Conservation (phyloP, 1,284 basidiomycete genomes). For the Heterobasidion annosum region DNA sequence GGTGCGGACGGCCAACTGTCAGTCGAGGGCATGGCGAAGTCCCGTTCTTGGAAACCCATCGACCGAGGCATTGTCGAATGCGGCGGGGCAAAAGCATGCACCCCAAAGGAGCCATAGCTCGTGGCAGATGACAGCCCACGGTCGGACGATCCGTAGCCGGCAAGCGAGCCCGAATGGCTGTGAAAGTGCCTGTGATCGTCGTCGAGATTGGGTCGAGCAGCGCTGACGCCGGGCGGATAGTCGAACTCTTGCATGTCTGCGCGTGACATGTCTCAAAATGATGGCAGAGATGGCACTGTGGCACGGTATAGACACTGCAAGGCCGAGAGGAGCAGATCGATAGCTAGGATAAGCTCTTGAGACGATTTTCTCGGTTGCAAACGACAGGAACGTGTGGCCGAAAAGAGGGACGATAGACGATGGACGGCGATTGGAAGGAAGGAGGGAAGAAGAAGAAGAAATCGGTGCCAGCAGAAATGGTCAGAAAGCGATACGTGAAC, state of each 20-base stretch:
- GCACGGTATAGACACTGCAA: neutral
- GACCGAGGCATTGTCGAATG: conserved; percentile 21
- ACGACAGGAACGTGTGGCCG: conserved; percentile 8
- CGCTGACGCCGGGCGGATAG: conserved; percentile 18
- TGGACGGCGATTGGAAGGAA: conserved; percentile 18
- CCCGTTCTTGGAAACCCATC: conserved; percentile 20
- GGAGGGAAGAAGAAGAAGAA: conserved; percentile 12
- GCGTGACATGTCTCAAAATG: conserved; percentile 25
- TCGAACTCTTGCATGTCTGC: conserved; percentile 35
- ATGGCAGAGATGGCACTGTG: conserved; percentile 10
- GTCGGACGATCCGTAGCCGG: conserved; percentile 9
- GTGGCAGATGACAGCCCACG: conserved; percentile 10
- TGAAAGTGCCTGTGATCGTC: neutral
- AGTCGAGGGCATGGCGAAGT: conserved; percentile 8
- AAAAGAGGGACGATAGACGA: neutral
- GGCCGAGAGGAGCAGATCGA: neutral
- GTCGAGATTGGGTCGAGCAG: neutral
- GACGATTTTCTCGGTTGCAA: neutral
- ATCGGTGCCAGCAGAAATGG: conserved; percentile 18
- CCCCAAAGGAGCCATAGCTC: conserved; percentile 9
- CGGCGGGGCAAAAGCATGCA: conserved; percentile 10
- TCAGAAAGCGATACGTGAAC: conserved; percentile 24
- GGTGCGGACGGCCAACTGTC: conserved; percentile 22
- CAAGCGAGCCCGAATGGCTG: neutral
- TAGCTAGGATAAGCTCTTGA: neutral